Percentiles rank a stretch among this genome's conserved stretches.
These are phyloP conservation scores for Nicotiana obtusifolia DNA, from an alignment of 257 asterid species.

Conservation along the genomic window DNA sequence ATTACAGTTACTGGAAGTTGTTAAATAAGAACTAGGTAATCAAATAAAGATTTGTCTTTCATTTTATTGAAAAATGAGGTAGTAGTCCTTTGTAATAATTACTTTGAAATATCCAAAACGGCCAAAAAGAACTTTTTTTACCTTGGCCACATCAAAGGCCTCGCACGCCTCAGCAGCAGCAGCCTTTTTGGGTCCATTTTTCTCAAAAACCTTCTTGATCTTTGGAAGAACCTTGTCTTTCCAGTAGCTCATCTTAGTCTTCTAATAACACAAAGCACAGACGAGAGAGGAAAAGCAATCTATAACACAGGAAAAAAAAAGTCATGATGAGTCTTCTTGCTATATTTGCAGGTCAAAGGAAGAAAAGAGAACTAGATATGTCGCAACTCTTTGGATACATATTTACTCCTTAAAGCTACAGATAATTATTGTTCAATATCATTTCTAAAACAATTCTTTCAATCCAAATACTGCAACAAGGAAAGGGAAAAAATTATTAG, in stretches of 20 bases:
- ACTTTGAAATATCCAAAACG: neutral
- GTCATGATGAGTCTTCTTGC: neutral
- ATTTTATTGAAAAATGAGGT: too few relatives aligned
- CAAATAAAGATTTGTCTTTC: neutral
- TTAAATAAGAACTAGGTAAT: neutral
- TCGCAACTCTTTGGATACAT: too few relatives aligned
- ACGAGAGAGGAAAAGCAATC: neutral
- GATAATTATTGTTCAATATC: too few relatives aligned
- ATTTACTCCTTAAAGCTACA: too few relatives aligned
- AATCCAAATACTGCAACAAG: too few relatives aligned
- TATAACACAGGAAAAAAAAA: neutral
- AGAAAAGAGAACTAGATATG: too few relatives aligned
- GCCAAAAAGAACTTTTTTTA: neutral
- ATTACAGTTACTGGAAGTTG: neutral
- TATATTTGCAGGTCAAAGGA: neutral
- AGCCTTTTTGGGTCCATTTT: slow-evolving; percentile 41
- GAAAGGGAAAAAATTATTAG: too few relatives aligned
- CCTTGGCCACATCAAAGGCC: slow-evolving; percentile 73
- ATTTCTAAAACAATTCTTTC: too few relatives aligned
- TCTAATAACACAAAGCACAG: neutral
- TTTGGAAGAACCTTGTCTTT: slow-evolving; percentile 76
- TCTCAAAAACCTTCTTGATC: slow-evolving; percentile 78
- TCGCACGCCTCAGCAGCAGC: slow-evolving; percentile 68
- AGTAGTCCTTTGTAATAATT: neutral
- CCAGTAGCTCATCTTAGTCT: slow-evolving; percentile 60